Base-by-base conservation (phyloP, 495 filamentous ascomycete species). In the Bombardia bombarda region DNA sequence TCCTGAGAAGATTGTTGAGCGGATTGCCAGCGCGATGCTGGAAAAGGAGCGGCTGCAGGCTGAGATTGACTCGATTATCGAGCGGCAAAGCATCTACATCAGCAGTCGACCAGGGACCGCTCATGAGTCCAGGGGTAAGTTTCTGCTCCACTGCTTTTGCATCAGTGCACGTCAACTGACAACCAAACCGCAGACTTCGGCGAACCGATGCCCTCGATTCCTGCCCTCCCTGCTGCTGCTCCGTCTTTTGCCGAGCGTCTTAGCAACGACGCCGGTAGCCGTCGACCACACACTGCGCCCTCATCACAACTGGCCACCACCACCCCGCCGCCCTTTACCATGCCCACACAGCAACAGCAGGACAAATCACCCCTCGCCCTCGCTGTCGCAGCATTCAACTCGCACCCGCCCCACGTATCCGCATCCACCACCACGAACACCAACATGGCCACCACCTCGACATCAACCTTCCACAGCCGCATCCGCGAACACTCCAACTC, bases 41-140 rank as follows among this genome's bases (percentile, higher is more conserved):
- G 73, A 77, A 52, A 70, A 67, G 48, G 69, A 72, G 40, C 61
- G 58, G 32, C 38, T 79, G 30, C 69, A 77, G 49, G 65, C 63
- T 21, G 63, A 75, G 39, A 75, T 78, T 43, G 68, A 78, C 22
- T 65, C 68, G 31, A 47, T 75, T 5, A 58, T 76, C 7, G 73
- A 76, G 55, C 63, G 72, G 18, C 70, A 73, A 52, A 74, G 67
- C 54, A 57, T 73, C 28, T 75, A 73, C 45, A 33, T 64, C 23
- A 66, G 47, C 53, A 72, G 69, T 53, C 66, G 71, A n/a, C 71
- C 69, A 12, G 66, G 65, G 17, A 72, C 62, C 45, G 61, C 59
- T 39, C 47, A 64, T 41, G 62, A 57, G 19, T 42, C 51, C 19
- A 32, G 32, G 10, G 49, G 49, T 55, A 28, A 12, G 41, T 42